Evolutionary conservation across 2,329 filamentous ascomycete species (phyloP), one percentile per base, ranked within the genome.

Genomic region (Ceratocystis harringtonii): DNA sequence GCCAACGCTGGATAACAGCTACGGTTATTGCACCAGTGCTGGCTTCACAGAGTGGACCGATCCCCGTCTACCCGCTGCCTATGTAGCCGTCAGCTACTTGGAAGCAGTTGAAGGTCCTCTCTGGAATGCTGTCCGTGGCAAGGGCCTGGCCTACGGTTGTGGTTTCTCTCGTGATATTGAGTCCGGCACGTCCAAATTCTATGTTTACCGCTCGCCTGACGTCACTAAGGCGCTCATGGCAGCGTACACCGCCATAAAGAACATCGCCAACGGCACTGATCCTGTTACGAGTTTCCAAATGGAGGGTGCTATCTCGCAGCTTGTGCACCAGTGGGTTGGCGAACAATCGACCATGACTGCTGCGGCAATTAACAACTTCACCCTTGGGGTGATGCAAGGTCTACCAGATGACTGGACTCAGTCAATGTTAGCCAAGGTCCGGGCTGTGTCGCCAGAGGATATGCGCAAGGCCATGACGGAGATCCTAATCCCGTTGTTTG

Each of bases 101-200:
- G 92, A 96, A 72, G 86, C 91, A 0, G 88, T 95, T 19, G 94
- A 99, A 75, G 94, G 94, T 0, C 94, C 94, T 0, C 83, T 99
- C 41, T 97, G 94, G 92, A 88, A 88, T 69, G 90, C 90, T 0
- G 89, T 97, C 61, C 90, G 94, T 60, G 94, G 94, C 65, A 94
- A 90, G 55, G 94, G 94, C 57, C 85, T 97, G 63, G 94, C 94
- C 0, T 99, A 99, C 72, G 92, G 92, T 64, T 87, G 88, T 0
- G 84, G 82, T 70, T 95, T 97, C 72, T 81, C 81, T 57, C 86
- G 88, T 58, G 88, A 90, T 71, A 78, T 89, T 32, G 90, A 94
- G 71, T 85, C 84, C 1, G 94, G 92, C 2, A 84, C 89, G 62
- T 77, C 96, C 63, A 86, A 89, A 68, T 95, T 95, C 76, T 84